A percentile compares a stretch with the other conserved stretches of the same genome.
Evolutionary conservation across 805 yeast species (phyloP).

Genomic region (Saccharomycopsis schoenii): DNA sequence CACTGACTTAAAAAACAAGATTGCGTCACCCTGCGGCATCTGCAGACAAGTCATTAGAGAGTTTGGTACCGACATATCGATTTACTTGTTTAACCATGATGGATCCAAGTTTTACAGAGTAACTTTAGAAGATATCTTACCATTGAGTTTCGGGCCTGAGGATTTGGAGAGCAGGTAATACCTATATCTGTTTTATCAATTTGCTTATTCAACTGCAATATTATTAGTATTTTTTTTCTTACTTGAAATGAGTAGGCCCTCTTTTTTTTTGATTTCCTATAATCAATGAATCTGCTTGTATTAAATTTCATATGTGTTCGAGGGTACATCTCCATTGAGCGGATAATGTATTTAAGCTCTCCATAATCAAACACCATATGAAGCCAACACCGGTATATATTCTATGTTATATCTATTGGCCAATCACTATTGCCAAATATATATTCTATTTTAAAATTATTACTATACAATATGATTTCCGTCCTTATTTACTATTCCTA

Average conservation of each 20-base stretch:
- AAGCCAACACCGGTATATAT: too few species aligned
- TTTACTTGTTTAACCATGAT: constrained; percentile 57
- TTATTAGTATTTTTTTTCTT: neutral
- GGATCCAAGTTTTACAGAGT: constrained; percentile 37
- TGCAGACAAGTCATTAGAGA: constrained; percentile 88
- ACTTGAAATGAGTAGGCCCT: constrained; percentile 4
- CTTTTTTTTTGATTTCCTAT: neutral
- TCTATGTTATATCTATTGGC: neutral
- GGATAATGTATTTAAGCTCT: too few species aligned
- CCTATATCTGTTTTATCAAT: neutral
- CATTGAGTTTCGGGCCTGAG: constrained; percentile 82
- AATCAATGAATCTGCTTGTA: too few species aligned
- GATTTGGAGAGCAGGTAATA: constrained; percentile 28
- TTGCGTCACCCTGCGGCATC: constrained; percentile 86
- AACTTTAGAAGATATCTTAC: constrained; percentile 57
- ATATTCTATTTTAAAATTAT: too few species aligned
- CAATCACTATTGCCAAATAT: neutral
- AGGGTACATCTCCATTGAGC: too few species aligned
- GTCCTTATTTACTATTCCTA: neutral
- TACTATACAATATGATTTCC: neutral
- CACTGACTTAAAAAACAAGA: constrained; percentile 41
- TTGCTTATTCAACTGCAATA: neutral
- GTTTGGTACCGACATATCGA: constrained; percentile 49
- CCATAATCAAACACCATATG: too few species aligned
- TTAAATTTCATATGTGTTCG: too few species aligned